Percentiles rank a stretch among this genome's conserved stretches.
Conservation (phyloP, 2,329 filamentous ascomycete species). For the Venturia oleaginea region DNA sequence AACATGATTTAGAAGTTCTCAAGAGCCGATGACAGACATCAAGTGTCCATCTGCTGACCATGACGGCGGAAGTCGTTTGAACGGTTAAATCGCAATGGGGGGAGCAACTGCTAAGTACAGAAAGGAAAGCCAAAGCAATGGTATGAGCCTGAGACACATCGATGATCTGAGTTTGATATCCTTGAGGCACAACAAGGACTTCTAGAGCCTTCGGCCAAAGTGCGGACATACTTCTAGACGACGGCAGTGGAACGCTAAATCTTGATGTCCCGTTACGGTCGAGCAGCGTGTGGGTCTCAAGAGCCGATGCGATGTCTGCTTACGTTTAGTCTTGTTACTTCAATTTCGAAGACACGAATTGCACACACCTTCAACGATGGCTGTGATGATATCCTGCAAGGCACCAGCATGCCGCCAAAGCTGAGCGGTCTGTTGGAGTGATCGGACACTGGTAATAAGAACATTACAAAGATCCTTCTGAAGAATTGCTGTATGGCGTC, state of each 20-base stretch:
- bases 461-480: conserved; percentile 10
- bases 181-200: conserved; percentile 11
- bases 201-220: conserved; percentile 9
- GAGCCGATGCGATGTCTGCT: conserved; percentile 5
- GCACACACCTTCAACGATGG: background rate
- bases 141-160: conserved; percentile 1
- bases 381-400: background rate
- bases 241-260: background rate
- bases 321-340: background rate
- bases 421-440: background rate
- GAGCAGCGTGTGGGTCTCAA: background rate
- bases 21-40: conserved; percentile 4
- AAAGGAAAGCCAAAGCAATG: background rate
- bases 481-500: background rate
- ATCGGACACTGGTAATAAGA: background rate
- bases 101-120: background rate
- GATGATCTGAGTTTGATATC: conserved; percentile 5
- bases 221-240: conserved; percentile 1
- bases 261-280: background rate
- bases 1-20: background rate
- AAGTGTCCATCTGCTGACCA: conserved; percentile 3
- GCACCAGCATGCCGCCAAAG: background rate
- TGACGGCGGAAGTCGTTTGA: background rate
- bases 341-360: background rate
- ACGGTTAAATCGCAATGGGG: background rate